Conservation (phyloP, 371 early-diverging fungal species). For the Dipsacomyces acuminosporus region DNA sequence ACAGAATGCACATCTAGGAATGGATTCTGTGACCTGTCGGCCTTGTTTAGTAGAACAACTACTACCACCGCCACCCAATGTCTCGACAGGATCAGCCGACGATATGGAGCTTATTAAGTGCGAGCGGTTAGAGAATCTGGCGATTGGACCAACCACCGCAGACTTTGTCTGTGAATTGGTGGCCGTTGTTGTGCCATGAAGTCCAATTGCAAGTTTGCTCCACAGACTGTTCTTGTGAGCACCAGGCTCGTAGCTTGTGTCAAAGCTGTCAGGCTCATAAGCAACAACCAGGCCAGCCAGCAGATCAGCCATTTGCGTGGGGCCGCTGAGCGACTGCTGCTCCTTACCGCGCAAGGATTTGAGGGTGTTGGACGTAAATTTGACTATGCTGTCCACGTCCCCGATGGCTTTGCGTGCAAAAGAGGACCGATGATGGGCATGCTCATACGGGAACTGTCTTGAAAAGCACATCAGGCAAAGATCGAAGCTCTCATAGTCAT, state of each 20-base stretch:
- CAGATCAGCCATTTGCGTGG: conserved; percentile 15
- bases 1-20: conserved; percentile 44
- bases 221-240: conserved; percentile 7
- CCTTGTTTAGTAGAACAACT: background rate
- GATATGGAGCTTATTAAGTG: conserved; percentile 7
- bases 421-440: conserved; percentile 70
- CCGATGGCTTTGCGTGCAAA: conserved; percentile 70
- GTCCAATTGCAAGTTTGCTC: conserved; percentile 35
- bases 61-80: background rate
- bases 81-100: background rate
- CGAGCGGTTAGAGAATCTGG: conserved; percentile 9
- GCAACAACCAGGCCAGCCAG: conserved; percentile 23
- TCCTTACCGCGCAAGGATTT: conserved; percentile 9
- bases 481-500: conserved; percentile 63
- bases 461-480: conserved; percentile 71
- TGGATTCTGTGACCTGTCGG: background rate
- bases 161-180: conserved; percentile 4
- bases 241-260: conserved; percentile 7
- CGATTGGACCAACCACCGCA: conserved; percentile 21
- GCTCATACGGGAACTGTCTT: conserved; percentile 65
- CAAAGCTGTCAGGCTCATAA: conserved; percentile 40
- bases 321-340: conserved; percentile 1
- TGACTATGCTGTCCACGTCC: conserved; percentile 32
- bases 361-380: conserved; percentile 20
- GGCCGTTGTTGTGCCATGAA: conserved; percentile 35